Percentiles rank a stretch among this genome's conserved stretches.
Conservation (phyloP, 352 stramenopile genomes). For the Pilasporangium apinafurcum region DNA sequence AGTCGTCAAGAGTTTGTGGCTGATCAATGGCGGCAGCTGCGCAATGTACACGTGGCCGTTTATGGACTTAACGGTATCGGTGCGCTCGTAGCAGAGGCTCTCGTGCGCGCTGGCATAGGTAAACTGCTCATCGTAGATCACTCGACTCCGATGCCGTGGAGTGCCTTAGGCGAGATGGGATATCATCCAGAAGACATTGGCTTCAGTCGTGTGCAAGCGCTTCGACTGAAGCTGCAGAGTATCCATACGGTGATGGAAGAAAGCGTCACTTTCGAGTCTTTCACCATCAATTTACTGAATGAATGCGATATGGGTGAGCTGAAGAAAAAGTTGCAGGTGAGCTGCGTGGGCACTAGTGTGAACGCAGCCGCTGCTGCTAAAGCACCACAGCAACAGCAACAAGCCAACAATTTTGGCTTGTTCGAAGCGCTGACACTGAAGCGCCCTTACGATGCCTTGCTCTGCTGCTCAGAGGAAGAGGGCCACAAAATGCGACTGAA, state of each 20-base stretch:
- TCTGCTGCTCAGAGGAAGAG: slow-evolving; percentile 23
- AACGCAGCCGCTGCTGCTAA: neutral
- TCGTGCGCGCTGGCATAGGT: slow-evolving; percentile 24
- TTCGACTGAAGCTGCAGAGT: slow-evolving; percentile 27
- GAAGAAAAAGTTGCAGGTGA: slow-evolving; percentile 29
- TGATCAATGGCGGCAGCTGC: slow-evolving; percentile 18
- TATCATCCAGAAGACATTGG: slow-evolving; percentile 20
- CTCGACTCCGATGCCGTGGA: slow-evolving; percentile 13
- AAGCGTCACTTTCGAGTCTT: slow-evolving; percentile 17
- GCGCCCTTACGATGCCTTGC: slow-evolving; percentile 27
- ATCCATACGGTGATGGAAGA: slow-evolving; percentile 1
- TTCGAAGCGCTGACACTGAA: slow-evolving; percentile 34
- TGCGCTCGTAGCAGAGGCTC: slow-evolving; percentile 16
- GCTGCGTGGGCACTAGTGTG: slow-evolving; percentile 7
- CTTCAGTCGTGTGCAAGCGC: slow-evolving; percentile 25
- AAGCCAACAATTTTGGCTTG: slow-evolving; percentile 9
- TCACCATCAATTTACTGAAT: slow-evolving; percentile 17
- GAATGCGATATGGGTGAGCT: slow-evolving; percentile 22
- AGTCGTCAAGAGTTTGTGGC: slow-evolving; percentile 12
- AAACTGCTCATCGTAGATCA: slow-evolving; percentile 29
- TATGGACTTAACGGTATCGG: slow-evolving; percentile 23
- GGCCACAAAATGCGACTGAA: slow-evolving; percentile 16
- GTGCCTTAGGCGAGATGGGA: slow-evolving; percentile 16
- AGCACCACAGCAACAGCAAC: neutral
- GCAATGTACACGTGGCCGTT: slow-evolving; percentile 15